These are phyloP conservation scores for Neofusicoccum kwambonambiense DNA, from an alignment of 2,329 filamentous ascomycete species.

Conservation along the genomic window DNA sequence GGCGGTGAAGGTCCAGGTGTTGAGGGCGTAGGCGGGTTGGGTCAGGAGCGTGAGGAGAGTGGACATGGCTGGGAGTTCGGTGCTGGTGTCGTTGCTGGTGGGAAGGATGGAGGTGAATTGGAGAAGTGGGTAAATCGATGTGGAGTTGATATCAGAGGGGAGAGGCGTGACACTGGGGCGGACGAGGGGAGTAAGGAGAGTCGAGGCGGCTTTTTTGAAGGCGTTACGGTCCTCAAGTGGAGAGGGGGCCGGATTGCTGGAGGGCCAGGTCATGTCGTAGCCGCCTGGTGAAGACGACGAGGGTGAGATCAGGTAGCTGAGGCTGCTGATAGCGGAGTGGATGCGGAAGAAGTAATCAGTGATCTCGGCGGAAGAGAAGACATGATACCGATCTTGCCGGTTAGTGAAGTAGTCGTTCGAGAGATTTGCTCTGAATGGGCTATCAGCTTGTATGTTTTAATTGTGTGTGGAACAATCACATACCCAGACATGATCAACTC, in stretches of 20 bases:
- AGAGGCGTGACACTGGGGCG: constrained; percentile 44
- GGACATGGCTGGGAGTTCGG: constrained; percentile 80
- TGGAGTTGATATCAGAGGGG: constrained; percentile 52
- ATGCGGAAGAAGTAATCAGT: constrained; percentile 80
- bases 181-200: constrained; percentile 66
- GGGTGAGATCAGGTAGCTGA: constrained; percentile 79
- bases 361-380: constrained; percentile 77
- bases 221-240: constrained; percentile 68
- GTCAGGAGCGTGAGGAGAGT: constrained; percentile 72
- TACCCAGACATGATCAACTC: constrained; percentile 92
- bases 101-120: constrained; percentile 84
- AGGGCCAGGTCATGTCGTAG: constrained; percentile 69
- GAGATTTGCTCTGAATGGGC: constrained; percentile 67
- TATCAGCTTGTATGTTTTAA: background rate
- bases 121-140: constrained; percentile 79
- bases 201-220: constrained; percentile 70
- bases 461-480: constrained; percentile 20
- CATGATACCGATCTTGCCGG: constrained; percentile 88
- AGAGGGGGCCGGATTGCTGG: constrained; percentile 69
- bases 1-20: constrained; percentile 93
- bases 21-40: constrained; percentile 61
- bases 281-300: constrained; percentile 49
- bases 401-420: constrained; percentile 96
- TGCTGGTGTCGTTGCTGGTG: constrained; percentile 67
- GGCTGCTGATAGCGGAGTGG: constrained; percentile 71